phyloP scores from a whole-genome alignment of 345 rosid genomes.

The Fremontodendron californicum region DNA sequence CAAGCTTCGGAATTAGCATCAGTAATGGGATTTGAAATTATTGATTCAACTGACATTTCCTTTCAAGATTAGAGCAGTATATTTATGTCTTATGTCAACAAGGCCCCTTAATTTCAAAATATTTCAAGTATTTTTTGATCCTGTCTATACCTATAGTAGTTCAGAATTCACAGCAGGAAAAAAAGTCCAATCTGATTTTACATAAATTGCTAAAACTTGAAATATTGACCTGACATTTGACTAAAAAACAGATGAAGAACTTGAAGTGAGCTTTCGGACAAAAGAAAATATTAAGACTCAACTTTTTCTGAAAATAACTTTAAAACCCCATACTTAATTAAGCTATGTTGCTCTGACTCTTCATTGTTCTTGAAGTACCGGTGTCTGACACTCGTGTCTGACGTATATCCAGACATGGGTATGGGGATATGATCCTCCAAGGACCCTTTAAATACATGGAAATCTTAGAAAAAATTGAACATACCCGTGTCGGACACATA shows the following conservation, averaged over 20 bases:
- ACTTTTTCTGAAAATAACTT: background rate
- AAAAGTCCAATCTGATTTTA: background rate
- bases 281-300: background rate
- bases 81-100: background rate
- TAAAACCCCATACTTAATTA: background rate
- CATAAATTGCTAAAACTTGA: background rate
- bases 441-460: too few relatives aligned
- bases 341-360: too few relatives aligned
- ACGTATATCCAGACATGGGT: too few relatives aligned
- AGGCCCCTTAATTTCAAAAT: conserved; percentile 2
- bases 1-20: background rate
- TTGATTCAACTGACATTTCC: background rate
- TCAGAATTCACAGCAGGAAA: background rate
- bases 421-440: too few relatives aligned
- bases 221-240: background rate
- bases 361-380: too few relatives aligned
- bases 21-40: background rate
- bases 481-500: too few relatives aligned
- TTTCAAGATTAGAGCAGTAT: background rate
- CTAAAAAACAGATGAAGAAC: background rate
- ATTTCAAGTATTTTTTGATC: background rate
- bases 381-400: too few relatives aligned
- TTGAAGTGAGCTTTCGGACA: background rate
- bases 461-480: too few relatives aligned
- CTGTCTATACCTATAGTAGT: background rate